A percentile compares a stretch with the other conserved stretches of the same genome.
phyloP scores from a whole-genome alignment of 2,329 filamentous ascomycete genomes.

The Botrytis deweyae region DNA sequence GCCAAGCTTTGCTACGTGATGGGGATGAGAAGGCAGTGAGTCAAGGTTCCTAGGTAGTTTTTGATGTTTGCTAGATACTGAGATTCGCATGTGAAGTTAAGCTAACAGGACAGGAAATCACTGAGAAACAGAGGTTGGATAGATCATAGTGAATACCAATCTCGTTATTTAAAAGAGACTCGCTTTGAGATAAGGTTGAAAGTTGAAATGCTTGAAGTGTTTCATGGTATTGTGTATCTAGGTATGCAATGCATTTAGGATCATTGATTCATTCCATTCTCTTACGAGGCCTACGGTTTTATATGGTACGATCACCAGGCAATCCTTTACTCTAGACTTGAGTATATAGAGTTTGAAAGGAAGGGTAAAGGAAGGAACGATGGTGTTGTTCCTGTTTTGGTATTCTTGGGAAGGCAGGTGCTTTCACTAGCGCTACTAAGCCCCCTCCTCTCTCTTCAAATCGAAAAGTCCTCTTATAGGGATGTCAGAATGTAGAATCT shows the following conservation, averaged over 20 bases:
- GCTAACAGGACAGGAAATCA: not conserved
- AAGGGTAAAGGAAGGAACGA: not conserved
- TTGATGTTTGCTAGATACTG: not conserved
- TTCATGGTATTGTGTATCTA: not conserved
- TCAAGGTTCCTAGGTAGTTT: not conserved
- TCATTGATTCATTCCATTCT: not conserved
- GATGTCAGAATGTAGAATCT: not conserved
- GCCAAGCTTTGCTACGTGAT: not conserved
- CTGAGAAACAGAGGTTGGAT: not conserved
- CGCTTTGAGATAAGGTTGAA: not conserved
- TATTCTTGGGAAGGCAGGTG: not conserved
- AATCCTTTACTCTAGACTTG: rapidly evolving
- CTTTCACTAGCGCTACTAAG: not conserved
- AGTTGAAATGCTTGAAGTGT: not conserved
- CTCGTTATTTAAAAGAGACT: not conserved
- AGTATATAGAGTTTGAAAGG: not conserved
- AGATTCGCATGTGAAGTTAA: not conserved
- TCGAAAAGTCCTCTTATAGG: not conserved
- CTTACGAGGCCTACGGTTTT: not conserved
- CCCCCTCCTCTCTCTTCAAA: not conserved
- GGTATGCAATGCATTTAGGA: not conserved
- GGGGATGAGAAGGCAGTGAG: not conserved
- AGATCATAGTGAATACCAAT: not conserved
- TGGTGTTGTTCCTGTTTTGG: not conserved
- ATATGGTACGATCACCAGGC: not conserved